Conservation (phyloP, 2,329 filamentous ascomycete genomes). For the Beauveria sp. region DNA sequence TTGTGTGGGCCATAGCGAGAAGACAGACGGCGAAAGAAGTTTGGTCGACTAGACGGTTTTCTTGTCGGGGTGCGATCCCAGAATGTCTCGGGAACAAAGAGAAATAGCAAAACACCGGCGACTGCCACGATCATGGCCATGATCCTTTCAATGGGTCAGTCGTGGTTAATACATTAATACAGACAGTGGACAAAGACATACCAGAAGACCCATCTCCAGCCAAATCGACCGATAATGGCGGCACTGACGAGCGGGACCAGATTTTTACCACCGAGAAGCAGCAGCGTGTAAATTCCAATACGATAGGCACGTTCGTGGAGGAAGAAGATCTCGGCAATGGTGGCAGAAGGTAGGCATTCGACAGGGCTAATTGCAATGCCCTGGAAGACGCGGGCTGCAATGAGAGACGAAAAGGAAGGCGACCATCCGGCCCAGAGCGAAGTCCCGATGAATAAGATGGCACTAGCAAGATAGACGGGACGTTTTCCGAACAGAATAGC, state of each 20-base stretch:
- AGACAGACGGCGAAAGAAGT: conserved; percentile 41
- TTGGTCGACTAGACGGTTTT: conserved; percentile 32
- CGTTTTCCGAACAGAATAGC: conserved; percentile 88
- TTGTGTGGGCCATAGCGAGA: conserved; percentile 26
- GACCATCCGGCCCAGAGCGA: conserved; percentile 83
- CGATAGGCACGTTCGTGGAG: conserved; percentile 89
- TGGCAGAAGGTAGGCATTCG: conserved; percentile 87
- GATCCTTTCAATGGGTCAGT: conserved; percentile 44
- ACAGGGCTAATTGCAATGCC: conserved; percentile 84
- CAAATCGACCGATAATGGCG: conserved; percentile 66
- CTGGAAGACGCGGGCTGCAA: conserved; percentile 77
- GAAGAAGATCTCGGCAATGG: conserved; percentile 94
- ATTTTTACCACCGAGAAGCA: conserved; percentile 88
- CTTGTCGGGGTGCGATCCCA: conserved; percentile 74
- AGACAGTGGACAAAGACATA: conserved; percentile 28
- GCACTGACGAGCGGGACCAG: conserved; percentile 81
- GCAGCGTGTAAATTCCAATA: conserved; percentile 84
- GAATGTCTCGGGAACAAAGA: conserved; percentile 92
- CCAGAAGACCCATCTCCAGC: conserved; percentile 92
- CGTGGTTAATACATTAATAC: background rate
- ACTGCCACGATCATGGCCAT: conserved; percentile 73
- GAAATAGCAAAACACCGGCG: conserved; percentile 64
- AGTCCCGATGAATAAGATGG: conserved; percentile 68
- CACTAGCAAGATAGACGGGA: conserved; percentile 75
- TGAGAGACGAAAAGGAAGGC: conserved; percentile 69